Base-by-base conservation (phyloP, 441 rosid genomes). In the Erysimum cheiri region DNA sequence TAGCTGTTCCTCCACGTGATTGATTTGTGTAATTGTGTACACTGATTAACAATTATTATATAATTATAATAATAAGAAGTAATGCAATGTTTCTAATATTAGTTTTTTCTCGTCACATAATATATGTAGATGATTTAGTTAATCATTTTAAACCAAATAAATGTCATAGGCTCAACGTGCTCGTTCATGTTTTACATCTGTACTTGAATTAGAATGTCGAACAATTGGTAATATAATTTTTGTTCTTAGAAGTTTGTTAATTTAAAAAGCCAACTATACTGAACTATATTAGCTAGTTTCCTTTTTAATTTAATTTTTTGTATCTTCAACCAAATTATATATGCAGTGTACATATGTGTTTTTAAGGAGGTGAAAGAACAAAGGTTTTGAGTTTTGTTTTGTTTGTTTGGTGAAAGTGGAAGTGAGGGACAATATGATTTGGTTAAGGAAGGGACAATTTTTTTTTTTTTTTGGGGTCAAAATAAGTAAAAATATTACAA, bases 371-470 rank as follows among this genome's bases (percentile, higher is more conserved):
- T 15, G 17, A 19, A 47, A 71, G 31, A 22, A 62, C 47, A 54
- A 62, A 61, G 19, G 26, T 61, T 33, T 28, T 62, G 15, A 46
- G 60, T 36, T 72, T 64, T 64, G 70, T 47, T 55, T 72, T 35
- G 50, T 55, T 72, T 10, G 41, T 56, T 64, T 64, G 60, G 17
- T 59, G 56, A 50, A 41, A 65, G 61, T 66, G 59, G 41, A 19
- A 59, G 72, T 67, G 72, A 73, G 55, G 48, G 77, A 73, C 77
- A 73, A 24, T 35, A 67, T 67, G 78, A 74, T 74, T 32, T 26
- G 6, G 50, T n/a, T n/a, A n/a, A n/a, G 3, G 41, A 40, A 44
- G 35, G 63, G 76, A 72, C 63, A 43, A 24, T 24, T 19, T 50
- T 13, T 47, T 12, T 8, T 24, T 24, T 58, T 59, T 35, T 15